Base-by-base conservation (phyloP, 306 rosid genomes). In the Dryas drummondii region DNA sequence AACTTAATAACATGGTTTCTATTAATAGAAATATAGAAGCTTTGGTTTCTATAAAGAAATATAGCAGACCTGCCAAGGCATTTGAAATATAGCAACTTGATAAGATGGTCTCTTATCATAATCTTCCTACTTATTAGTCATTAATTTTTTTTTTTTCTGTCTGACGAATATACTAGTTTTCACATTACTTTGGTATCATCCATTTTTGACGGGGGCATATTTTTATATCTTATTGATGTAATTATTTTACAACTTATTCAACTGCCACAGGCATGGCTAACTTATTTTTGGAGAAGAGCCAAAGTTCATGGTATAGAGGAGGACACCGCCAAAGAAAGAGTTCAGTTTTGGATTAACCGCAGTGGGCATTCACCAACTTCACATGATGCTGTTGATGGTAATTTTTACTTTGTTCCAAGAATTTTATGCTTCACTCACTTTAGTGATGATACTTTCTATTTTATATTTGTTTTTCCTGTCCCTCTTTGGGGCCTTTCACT, bases 231-330 rank as follows among this genome's bases (percentile, higher is more conserved):
- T 54, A 41, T 60, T 54, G 32, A 57, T 68, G 56, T 66, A 67
- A 71, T 66, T 15, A 56, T 6, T 42, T 63, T 14, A 2, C 37
- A 49, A 15, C 9, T 32, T 54, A 49, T 64, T 64, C 54, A 62
- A 55, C 62, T 48, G 17, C 19, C 40, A 76, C 89, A 94, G 98
- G 97, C 98, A 50, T 94, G 98, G 98, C 93, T 94, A 74, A 90
- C 98, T 69, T 94, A 90, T 80, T 94, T 91, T 76, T 94, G 98
- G 98, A 90, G 96, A 83, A 91, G 98, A 86, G 97, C 98, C 78
- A 82, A 94, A 83, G 96, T 79, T 78, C 89, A 90, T 73, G 88
- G 91, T 54, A 90, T 91, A 79, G 98, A 94, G 85, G 91, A 82
- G 82, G 82, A 85, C 79, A 82, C 84, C 55, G 96, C 98, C 61